Base-by-base conservation (phyloP, 164 flowering plant genomes). In the Nymphaea thermarum region DNA sequence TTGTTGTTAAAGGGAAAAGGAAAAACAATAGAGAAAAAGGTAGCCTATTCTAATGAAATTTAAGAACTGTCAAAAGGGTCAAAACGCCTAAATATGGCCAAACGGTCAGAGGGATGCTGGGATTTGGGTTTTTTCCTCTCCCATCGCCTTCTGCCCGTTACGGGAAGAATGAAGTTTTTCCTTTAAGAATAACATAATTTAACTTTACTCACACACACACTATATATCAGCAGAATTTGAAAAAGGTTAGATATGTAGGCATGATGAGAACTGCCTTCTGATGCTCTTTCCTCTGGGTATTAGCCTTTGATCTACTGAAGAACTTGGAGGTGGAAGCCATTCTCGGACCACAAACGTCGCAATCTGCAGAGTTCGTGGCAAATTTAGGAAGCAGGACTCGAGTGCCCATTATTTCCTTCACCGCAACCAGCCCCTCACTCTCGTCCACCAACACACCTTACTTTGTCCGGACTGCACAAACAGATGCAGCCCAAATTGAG, bases 381-480 rank as follows among this genome's bases (percentile, higher is more conserved):
- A 61, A 76, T 11, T 66, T 82, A 0, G 84, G 78, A 36, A 43
- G 60, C 42, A 76, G 68, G 70, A 67, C 77, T 36, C 79, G 73
- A 2, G 81, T 82, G 44, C 85, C 85, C 61, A 69, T 80, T 11
- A n/a, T 82, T 11, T 71, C 86, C 17, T 82, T 79, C 63, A 70
- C 82, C 2, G 77, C 82, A 17, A 72, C 83, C 41, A 77, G 80
- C 59, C 80, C 86, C 43, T 72, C 65, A 2, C 71, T 79, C 4
- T 64, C 79, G 42, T 65, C 79, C 3, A 0, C 61, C 3, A 44
- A 62, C 43, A 73, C 66, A 43, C 78, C 74, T 63, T 83, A 72
- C 42, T 83, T 83, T 43, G 16, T 81, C 16, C 73, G 74, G 65
- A 62, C 81, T 0, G 60, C 79, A 0, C 79, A 45, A 42, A 73